These are phyloP conservation scores for Ceratobasidium sp. DNA, from an alignment of 1,284 basidiomycete genomes.

Conservation along the genomic window DNA sequence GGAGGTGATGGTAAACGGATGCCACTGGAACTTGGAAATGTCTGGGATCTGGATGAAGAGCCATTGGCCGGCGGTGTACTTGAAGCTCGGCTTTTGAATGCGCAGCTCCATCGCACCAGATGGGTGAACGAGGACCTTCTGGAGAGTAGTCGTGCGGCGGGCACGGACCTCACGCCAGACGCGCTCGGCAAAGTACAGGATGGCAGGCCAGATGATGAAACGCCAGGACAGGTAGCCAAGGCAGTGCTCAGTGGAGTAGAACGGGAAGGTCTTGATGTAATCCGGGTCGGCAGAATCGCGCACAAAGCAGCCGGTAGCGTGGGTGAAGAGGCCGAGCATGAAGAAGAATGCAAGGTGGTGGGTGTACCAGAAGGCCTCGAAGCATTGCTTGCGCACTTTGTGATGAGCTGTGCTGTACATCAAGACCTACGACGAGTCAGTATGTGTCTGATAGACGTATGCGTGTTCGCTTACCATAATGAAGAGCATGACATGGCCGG, in stretches of 20 bases:
- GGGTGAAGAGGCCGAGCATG: slow-evolving; percentile 86
- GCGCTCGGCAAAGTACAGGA: slow-evolving; percentile 86
- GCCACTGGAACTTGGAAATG: slow-evolving; percentile 85
- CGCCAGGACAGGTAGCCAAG: slow-evolving; percentile 88
- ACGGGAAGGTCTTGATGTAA: slow-evolving; percentile 75
- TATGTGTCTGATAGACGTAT: not conserved
- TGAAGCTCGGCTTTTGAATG: slow-evolving; percentile 87
- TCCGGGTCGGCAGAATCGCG: slow-evolving; percentile 79
- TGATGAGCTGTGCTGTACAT: slow-evolving; percentile 81
- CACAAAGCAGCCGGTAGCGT: slow-evolving; percentile 92
- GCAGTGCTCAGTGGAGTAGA: slow-evolving; percentile 83
- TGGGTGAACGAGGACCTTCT: slow-evolving; percentile 82
- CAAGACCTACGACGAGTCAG: slow-evolving; percentile 44
- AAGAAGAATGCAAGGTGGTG: slow-evolving; percentile 93
- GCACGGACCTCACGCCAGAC: slow-evolving; percentile 82
- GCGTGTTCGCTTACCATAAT: slow-evolving; percentile 80
- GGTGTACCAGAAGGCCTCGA: slow-evolving; percentile 94
- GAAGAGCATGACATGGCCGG: slow-evolving; percentile 89
- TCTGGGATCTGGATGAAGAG: slow-evolving; percentile 88
- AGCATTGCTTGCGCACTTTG: slow-evolving; percentile 84
- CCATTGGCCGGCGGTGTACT: slow-evolving; percentile 91
- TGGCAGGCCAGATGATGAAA: slow-evolving; percentile 84
- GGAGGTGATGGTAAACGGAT: slow-evolving; percentile 93
- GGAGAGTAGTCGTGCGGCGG: slow-evolving; percentile 75
- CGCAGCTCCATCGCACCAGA: slow-evolving; percentile 90